Conservation (phyloP, 2,329 filamentous ascomycete genomes). For the Corinectria fuckeliana region DNA sequence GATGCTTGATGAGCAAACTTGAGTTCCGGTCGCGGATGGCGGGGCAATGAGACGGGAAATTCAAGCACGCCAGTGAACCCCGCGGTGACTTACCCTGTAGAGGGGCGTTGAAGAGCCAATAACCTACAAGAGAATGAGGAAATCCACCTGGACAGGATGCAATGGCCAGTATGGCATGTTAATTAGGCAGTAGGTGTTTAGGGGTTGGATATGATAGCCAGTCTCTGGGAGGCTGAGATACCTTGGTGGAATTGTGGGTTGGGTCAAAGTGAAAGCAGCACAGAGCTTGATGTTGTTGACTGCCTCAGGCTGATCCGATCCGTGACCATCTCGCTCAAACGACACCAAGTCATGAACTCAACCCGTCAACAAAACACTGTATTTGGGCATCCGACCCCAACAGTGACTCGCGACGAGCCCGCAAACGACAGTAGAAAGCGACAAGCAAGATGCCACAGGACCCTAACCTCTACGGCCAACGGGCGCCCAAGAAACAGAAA, state of each 20-base stretch:
- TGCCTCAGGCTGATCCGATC: conserved; percentile 36
- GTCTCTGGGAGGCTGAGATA: background rate
- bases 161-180: background rate
- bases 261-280: background rate
- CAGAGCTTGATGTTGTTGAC: conserved; percentile 8
- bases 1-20: conserved; percentile 36
- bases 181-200: background rate
- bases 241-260: no score
- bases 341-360: background rate
- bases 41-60: conserved; percentile 37
- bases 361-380: background rate
- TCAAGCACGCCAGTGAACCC: conserved; percentile 33
- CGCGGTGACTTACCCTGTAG: conserved; percentile 38
- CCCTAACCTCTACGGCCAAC: conserved; percentile 77
- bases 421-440: background rate
- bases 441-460: conserved; percentile 64
- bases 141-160: background rate
- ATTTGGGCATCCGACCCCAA: background rate
- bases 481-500: conserved; percentile 71
- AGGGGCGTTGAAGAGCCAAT: conserved; percentile 24
- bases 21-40: conserved; percentile 48
- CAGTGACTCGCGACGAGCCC: background rate
- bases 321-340: background rate
- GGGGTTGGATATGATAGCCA: background rate
- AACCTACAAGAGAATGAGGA: background rate